Base-by-base conservation (phyloP, 768 basidiomycete genomes). In the Pleurotus ostreatus region DNA sequence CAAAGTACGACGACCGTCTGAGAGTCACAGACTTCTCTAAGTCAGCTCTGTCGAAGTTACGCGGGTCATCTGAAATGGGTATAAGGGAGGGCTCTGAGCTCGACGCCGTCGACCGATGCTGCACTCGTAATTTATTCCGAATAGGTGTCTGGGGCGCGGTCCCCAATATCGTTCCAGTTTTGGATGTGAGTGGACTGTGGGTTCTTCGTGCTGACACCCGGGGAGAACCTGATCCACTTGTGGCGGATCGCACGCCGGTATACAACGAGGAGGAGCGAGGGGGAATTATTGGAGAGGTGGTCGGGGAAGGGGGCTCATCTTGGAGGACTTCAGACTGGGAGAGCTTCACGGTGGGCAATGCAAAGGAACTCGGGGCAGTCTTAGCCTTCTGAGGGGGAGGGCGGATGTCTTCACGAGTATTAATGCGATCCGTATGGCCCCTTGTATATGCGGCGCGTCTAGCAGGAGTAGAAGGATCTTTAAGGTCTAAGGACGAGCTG, bases 31-130 rank as follows among this genome's bases (percentile, higher is more conserved):
- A 18, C 22, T 53, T 53, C 6, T 59, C 59, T 16, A 16, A 26
- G 12, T 43, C 46, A 34, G 37, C 49, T 56, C 44, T 69, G 80
- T 76, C 68, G 84, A 85, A 69, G 41, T 71, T 61, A 61, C 74
- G 78, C 11, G 66, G 63, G 38, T 83, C 85, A 56, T 83, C 81
- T 38, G 73, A 73, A 26, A 64, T 70, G 20, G 84, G 77, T 49
- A 92, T 67, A 45, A 92, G 75, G 4, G 89, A 91, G n/a, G 90
- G 90, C 69, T 92, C 90, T 48, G 90, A 92, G 58, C 79, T 87
- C 47, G 87, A 91, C 46, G 89, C 88, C 4, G 80, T 82, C 38
- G 86, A 84, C 39, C 84, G 84, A 63, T 85, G 86, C 56, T 86
- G 78, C n/a, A 82, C 80, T 6, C 82, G 80, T 46, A 89, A 62